phyloP scores from a whole-genome alignment of 495 filamentous ascomycete genomes.

The Durotheca rogersii region DNA sequence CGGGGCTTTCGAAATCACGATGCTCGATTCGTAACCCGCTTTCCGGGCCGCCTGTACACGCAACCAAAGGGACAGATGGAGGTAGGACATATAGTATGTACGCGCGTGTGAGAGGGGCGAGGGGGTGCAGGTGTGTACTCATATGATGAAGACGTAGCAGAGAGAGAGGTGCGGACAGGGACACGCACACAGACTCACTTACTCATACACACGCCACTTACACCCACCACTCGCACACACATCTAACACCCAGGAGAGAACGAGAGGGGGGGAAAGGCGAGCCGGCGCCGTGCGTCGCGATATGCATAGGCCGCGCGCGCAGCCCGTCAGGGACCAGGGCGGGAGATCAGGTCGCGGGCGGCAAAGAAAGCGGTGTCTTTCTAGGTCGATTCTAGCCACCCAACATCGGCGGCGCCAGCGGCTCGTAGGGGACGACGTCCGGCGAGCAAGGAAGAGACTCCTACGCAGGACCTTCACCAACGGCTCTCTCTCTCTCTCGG shows the following conservation, averaged over 20 bases:
- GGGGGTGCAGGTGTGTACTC: no score
- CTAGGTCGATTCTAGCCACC: slow-evolving; percentile 13
- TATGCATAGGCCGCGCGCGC: slow-evolving; percentile 17
- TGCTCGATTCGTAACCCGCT: no score
- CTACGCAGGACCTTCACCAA: slow-evolving; percentile 11
- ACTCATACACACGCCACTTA: no score
- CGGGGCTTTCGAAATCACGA: no score
- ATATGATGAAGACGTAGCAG: no score
- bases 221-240: no score
- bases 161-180: no score
- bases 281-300: slow-evolving; percentile 21
- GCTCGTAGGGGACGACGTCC: slow-evolving; percentile 21
- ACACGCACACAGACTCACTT: no score
- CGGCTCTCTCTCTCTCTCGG: slow-evolving; percentile 5
- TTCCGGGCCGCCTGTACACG: no score
- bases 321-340: slow-evolving; percentile 21
- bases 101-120: no score
- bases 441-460: slow-evolving; percentile 22
- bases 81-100: no score
- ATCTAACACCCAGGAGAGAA: background rate
- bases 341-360: slow-evolving; percentile 6
- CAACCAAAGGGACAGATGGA: no score
- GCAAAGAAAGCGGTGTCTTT: slow-evolving; percentile 25
- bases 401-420: slow-evolving; percentile 24
- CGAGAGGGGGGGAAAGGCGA: background rate